Evolutionary conservation across 2,329 filamentous ascomycete species (phyloP), one percentile per base, ranked within the genome.

Genomic region (Teratosphaeria pseudoeucalypti): DNA sequence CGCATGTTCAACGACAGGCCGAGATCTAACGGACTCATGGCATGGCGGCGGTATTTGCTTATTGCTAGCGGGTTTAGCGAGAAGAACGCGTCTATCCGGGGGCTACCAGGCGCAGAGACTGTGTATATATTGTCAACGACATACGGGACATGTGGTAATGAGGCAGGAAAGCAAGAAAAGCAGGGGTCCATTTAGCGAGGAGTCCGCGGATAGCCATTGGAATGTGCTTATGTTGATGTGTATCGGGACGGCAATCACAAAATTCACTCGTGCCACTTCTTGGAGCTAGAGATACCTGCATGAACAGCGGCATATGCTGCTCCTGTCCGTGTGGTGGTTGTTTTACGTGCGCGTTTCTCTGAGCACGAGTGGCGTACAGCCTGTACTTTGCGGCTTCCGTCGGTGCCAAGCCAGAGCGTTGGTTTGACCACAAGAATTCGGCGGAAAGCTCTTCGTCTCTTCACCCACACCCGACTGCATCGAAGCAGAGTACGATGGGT

Each of bases 401-500:
- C 37, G 43, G 43, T 23, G 43, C 43, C 43, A 49, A 49, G 43
- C 43, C 43, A 16, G 26, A 49, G 43, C 43, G 16, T 49, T 49
- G 16, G 37, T 23, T 23, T 16, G 19, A 16, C 16, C 43, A n/a
- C 29, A 32, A 32, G 19, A 49, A 49, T 49, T 49, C 43, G n/a
- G 16, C 11, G 12, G 19, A 49, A 49, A 49, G 43, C 43, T 49
- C 43, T 49, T 23, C 43, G 43, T 19, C n/a, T 11, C 29, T 19
- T 11, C 43, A 49, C 43, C 43, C 43, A 49, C 43, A 39, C 43
- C 43, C 43, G 43, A 19, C 43, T 49, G 43, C 43, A 49, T 23
- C n/a, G 43, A 49, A 49, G 43, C 43, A 49, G 43, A 49, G 43
- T 49, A 49, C 27, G 37, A 67, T 68, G 66, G 64, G 62, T 67